A percentile compares a stretch with the other conserved stretches of the same genome.
Evolutionary conservation across 257 asterid species (phyloP).

Genomic region (Solanum dulcamara): DNA sequence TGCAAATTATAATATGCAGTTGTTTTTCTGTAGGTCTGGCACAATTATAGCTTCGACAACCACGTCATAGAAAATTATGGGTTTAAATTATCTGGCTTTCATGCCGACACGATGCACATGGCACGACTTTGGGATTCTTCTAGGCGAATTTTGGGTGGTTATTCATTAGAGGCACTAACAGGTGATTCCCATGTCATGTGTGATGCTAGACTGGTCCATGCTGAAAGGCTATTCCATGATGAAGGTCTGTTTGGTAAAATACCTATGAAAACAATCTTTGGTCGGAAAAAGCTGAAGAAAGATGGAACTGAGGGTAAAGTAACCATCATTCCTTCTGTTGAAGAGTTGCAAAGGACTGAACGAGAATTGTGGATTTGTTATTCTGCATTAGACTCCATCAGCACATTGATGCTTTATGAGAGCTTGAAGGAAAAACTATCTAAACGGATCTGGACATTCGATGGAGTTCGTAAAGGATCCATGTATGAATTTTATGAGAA

Average conservation of each 20-base stretch:
- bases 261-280: conserved; percentile 87
- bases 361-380: conserved; percentile 76
- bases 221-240: conserved; percentile 45
- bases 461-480: conserved; percentile 59
- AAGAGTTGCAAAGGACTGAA: conserved; percentile 72
- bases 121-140: conserved; percentile 94
- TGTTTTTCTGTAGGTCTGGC: conserved; percentile 77
- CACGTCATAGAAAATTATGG: conserved; percentile 87
- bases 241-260: conserved; percentile 69
- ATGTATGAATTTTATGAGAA: conserved; percentile 63
- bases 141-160: conserved; percentile 75
- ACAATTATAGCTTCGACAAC: conserved; percentile 92
- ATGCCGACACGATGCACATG: conserved; percentile 99
- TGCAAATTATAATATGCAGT: conserved; percentile 1
- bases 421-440: conserved; percentile 66
- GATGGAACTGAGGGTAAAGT: conserved; percentile 91
- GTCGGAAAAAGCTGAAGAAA: conserved; percentile 60
- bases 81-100: conserved; percentile 66
- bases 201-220: conserved; percentile 50
- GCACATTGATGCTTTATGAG: conserved; percentile 78
- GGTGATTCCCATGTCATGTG: conserved; percentile 59
- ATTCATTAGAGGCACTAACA: conserved; percentile 91
- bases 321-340: conserved; percentile 65
- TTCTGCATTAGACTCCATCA: conserved; percentile 85
- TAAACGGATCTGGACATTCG: conserved; percentile 53